Percentiles rank a stretch among this genome's conserved stretches.
These are phyloP conservation scores for Termitomyces sp. DNA, from an alignment of 768 basidiomycete species.

Conservation along the genomic window DNA sequence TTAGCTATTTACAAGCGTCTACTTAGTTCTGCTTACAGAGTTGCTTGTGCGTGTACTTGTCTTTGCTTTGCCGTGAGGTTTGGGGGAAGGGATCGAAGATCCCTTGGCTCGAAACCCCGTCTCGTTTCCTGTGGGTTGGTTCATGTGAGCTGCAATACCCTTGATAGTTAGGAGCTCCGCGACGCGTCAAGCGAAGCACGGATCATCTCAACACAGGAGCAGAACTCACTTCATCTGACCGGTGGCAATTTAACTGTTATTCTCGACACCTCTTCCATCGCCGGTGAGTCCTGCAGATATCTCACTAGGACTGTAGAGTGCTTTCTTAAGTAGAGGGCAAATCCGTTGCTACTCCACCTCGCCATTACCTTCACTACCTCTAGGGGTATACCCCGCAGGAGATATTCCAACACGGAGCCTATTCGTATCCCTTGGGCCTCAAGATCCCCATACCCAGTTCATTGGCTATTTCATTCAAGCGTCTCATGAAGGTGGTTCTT, in stretches of 20 bases:
- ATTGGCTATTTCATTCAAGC: constrained; percentile 2
- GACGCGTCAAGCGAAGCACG: background rate
- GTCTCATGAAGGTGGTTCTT: constrained; percentile 12
- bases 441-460: background rate
- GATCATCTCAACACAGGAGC: background rate
- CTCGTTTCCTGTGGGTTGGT: too few relatives aligned
- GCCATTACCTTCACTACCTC: background rate
- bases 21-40: too few relatives aligned
- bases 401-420: constrained; percentile 19
- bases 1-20: too few relatives aligned
- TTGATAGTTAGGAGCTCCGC: too few relatives aligned
- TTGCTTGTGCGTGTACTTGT: too few relatives aligned
- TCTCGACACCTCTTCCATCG: too few relatives aligned
- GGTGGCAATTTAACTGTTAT: background rate
- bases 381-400: constrained; percentile 13
- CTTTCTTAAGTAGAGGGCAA: background rate
- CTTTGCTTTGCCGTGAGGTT: too few relatives aligned
- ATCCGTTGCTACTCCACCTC: constrained; percentile 3
- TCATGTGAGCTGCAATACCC: too few relatives aligned
- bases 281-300: background rate
- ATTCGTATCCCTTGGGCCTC: constrained; percentile 22
- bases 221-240: background rate
- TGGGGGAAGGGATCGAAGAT: too few relatives aligned
- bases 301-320: background rate
- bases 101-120: too few relatives aligned